Base-by-base conservation (phyloP, 768 basidiomycete species). In the Tylopilus subfusipes region DNA sequence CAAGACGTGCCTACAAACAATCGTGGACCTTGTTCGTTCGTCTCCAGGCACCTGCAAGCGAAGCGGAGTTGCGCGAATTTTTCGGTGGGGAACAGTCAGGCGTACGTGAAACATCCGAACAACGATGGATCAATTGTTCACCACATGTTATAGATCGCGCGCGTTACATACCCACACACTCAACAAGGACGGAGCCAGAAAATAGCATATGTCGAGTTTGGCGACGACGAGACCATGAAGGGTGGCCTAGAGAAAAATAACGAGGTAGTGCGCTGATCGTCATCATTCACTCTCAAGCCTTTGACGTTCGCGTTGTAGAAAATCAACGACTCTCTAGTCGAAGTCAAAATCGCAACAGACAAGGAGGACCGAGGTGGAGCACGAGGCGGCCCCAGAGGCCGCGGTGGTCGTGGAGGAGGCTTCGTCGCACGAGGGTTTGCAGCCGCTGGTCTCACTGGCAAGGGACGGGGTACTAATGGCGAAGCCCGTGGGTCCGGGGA, bases 11-110 rank as follows among this genome's bases (percentile, higher is more conserved):
- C 0, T 74, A 80, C 27, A 78, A 88, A 38, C 82, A 89, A 68
- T 90, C 91, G 6, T 91, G 86, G 85, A 94, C 92, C 9, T 78
- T 93, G 48, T 93, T 90, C 70, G 83, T 94, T 78, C 83, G 86
- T 58, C 77, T 86, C 73, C 69, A 76, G 18, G 60, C 74, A 9
- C 66, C 78, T 13, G 75, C 81, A 6, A 79, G 69, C 11, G 92
- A 94, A 59, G 59, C 69, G 0, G 89, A 92, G 45, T 65, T 94
- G 9, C 78, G 80, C 51, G 87, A 88, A 18, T 92, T 90, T 73
- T 94, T 88, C 65, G 82, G 78, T 10, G 88, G 86, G 10, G 82
- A 84, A 1, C 81, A 82, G 68, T 76, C 71, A 31, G 86, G 86
- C 50, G 88, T 90, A 63, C 59, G 85, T 75, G 36, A 42, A 46